Conservation (phyloP, 495 filamentous ascomycete genomes). For the Penicillium diatomitis region DNA sequence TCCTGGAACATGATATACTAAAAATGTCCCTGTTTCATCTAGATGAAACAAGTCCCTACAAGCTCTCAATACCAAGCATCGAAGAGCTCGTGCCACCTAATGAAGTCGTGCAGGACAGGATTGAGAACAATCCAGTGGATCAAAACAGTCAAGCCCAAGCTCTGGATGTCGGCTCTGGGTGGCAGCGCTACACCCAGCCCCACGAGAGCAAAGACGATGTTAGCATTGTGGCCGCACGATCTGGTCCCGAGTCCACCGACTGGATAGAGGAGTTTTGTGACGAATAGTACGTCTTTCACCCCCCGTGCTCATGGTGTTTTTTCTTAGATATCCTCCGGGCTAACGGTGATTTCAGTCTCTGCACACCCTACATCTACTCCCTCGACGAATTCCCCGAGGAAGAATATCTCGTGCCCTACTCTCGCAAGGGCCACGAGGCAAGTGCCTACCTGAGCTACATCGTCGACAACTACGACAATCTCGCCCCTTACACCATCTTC, state of each 20-base stretch:
- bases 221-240: background rate
- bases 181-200: background rate
- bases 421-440: constrained; percentile 25
- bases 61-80: background rate
- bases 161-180: too few relatives aligned
- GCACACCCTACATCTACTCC: constrained; percentile 14
- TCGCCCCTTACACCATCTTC: constrained; percentile 31
- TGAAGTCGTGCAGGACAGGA: too few relatives aligned
- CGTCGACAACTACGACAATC: constrained; percentile 27
- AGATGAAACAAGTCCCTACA: background rate
- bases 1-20: background rate
- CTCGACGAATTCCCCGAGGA: constrained; percentile 8
- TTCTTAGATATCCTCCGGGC: too few relatives aligned
- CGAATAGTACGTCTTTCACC: background rate
- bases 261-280: background rate
- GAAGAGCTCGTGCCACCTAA: too few relatives aligned
- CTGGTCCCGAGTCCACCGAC: background rate
- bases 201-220: background rate
- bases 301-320: background rate
- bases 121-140: too few relatives aligned
- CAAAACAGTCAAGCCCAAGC: too few relatives aligned
- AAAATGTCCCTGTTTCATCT: too few relatives aligned
- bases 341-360: too few relatives aligned
- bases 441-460: constrained; percentile 33
- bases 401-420: constrained; percentile 5